phyloP scores from a whole-genome alignment of 169 alveolate genomes.

The Blepharisma undulans region DNA sequence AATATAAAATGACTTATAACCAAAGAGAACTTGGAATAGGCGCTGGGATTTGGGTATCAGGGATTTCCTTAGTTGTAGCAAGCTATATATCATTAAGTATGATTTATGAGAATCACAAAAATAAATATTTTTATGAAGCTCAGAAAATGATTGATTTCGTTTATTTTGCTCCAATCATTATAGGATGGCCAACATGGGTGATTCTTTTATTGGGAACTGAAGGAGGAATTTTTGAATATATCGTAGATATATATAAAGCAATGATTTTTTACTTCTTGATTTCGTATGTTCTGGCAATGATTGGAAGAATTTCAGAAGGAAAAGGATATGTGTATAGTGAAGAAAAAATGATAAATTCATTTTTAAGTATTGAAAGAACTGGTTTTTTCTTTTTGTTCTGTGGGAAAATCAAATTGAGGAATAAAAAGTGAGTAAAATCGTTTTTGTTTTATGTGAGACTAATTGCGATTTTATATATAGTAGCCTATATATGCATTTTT shows the following conservation, averaged over 20 bases:
- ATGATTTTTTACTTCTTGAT: not conserved
- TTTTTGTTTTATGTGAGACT: not conserved
- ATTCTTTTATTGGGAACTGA: not conserved
- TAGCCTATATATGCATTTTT: not conserved
- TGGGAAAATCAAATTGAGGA: not conserved
- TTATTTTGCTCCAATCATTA: not conserved
- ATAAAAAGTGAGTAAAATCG: not conserved
- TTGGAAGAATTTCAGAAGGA: not conserved
- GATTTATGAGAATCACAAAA: not conserved
- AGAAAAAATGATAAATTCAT: not conserved
- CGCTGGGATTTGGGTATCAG: not conserved
- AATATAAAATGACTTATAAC: not conserved
- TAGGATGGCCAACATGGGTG: slow-evolving; percentile 13
- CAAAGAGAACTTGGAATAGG: slow-evolving; percentile 2
- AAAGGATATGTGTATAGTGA: not conserved
- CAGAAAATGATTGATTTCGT: not conserved
- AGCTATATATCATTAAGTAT: not conserved
- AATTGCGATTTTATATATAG: not conserved
- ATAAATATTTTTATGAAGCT: not conserved
- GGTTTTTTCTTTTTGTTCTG: not conserved
- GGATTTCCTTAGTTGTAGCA: not conserved
- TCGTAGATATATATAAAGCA: not conserved
- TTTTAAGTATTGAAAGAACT: not conserved
- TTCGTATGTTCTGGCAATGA: not conserved
- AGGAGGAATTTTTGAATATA: not conserved